A percentile compares a stretch with the other conserved stretches of the same genome.
Evolutionary conservation across 2,329 filamentous ascomycete genomes (phyloP).

Genomic region (Berkeleyomyces rouxiae): DNA sequence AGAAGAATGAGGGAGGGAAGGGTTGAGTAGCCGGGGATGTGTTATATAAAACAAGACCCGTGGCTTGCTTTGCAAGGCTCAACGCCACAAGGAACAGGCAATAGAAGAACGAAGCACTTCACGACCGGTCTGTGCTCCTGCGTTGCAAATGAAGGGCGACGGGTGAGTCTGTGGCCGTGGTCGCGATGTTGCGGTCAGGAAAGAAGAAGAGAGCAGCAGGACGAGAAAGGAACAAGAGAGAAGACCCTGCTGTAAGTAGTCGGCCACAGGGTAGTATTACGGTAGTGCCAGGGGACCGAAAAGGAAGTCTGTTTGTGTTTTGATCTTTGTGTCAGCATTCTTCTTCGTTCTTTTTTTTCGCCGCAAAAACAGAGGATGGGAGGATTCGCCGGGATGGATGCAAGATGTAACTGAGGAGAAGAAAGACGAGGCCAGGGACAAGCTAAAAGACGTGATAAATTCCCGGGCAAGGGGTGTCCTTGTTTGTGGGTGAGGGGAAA

Average conservation of each 20-base stretch:
- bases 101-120: background rate
- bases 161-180: background rate
- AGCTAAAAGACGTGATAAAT: background rate
- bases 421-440: background rate
- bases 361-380: background rate
- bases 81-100: too few relatives aligned
- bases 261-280: background rate
- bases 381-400: constrained; percentile 1
- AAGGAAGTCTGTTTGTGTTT: constrained; percentile 4
- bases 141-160: background rate
- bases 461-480: background rate
- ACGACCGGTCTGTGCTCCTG: background rate
- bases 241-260: background rate
- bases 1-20: background rate
- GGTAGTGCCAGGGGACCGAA: background rate
- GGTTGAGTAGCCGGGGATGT: background rate
- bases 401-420: background rate
- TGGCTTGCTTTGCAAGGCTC: too few relatives aligned
- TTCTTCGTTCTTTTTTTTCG: background rate
- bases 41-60: background rate
- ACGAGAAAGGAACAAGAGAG: background rate
- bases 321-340: background rate
- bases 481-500: background rate
- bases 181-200: background rate
- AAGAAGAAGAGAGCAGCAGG: background rate